These are phyloP conservation scores for Phlebiopsis flavidoalba DNA, from an alignment of 768 basidiomycete genomes.

Conservation along the genomic window DNA sequence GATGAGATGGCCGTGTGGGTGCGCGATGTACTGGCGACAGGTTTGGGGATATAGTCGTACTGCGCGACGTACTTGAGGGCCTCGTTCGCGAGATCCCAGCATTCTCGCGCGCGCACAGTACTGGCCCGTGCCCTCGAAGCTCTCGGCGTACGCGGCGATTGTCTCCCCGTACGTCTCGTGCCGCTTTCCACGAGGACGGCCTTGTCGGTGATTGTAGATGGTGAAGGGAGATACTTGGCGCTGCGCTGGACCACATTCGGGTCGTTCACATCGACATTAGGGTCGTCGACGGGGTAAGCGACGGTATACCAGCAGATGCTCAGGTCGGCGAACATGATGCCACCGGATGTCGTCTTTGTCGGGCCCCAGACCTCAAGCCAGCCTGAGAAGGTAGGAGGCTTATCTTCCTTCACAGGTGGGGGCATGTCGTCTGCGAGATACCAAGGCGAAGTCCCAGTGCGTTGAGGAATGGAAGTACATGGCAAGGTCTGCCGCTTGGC, in stretches of 20 bases:
- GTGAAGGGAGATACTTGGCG: conserved; percentile 36
- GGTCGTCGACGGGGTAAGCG: conserved; percentile 27
- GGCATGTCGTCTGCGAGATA: conserved; percentile 31
- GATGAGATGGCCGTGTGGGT: conserved; percentile 51
- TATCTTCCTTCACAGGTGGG: conserved; percentile 26
- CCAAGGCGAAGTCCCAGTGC: conserved; percentile 38
- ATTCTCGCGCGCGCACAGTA: conserved; percentile 49
- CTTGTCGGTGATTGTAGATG: conserved; percentile 26
- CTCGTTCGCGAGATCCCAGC: conserved; percentile 54
- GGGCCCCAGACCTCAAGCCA: conserved; percentile 26
- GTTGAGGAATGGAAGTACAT: conserved; percentile 38
- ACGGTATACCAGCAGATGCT: conserved; percentile 46
- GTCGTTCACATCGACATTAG: conserved; percentile 26
- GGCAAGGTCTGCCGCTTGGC: conserved; percentile 38
- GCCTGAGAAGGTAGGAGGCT: conserved; percentile 20
- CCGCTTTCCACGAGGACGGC: conserved; percentile 34
- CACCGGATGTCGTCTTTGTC: conserved; percentile 29
- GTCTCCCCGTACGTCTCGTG: conserved; percentile 45
- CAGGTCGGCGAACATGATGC: conserved; percentile 43
- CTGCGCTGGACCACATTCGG: conserved; percentile 26
- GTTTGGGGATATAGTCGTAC: conserved; percentile 38
- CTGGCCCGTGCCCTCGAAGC: conserved; percentile 35
- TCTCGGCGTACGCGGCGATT: conserved; percentile 43
- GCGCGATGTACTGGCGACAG: conserved; percentile 41
- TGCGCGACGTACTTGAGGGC: conserved; percentile 39